Evolutionary conservation across 129 eudicot genomes (phyloP), one percentile per base, ranked within the genome.

Genomic region (Lonicera japonica): DNA sequence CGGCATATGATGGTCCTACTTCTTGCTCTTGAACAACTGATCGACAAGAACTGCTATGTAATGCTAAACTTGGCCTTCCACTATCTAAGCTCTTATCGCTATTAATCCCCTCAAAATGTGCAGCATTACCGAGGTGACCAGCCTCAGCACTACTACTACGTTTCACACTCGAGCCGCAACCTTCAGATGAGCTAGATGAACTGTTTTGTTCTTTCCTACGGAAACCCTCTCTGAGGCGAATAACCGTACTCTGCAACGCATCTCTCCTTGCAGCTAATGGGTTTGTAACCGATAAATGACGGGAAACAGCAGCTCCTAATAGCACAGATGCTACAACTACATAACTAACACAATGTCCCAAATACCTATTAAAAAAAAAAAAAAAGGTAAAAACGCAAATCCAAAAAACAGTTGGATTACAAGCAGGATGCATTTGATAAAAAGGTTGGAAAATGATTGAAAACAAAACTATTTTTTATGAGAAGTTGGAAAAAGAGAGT

Each of bases 331-430:
- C 99, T 62, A 94, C 95, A 59, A 94, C 85, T 34, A 85, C 96
- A 64, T 94, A 94, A 79, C 99, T 94, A 29, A 88, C 80, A 56
- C 99, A 94, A 76, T 94, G 99, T n/a, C 99, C 99, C 34, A 94
- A 75, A 59, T 85, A 92, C 98, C 98, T 92, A 79, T 23, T 20
- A 51, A 29, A 54, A 41, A 58, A 50, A 21, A 6, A 51, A 29
- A 54, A 41, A 58, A 50, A 21, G 36, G 36, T 29, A 1, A 29
- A 29, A 2, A 29, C 2, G 36, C 36, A 29, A 29, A 50, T n/a
- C n/a, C n/a, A 61, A 29, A 58, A 47, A 29, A 29, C 2, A 29
- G 2, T 29, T 29, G 36, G 36, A 29, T 29, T 29, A 29, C 36
- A 6, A 6, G 2, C 36, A 29, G 36, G 2, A n/a, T n/a, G n/a